A percentile compares a stretch with the other conserved stretches of the same genome.
Conservation (phyloP, 106 monocot species). For the Posidonia australis region DNA sequence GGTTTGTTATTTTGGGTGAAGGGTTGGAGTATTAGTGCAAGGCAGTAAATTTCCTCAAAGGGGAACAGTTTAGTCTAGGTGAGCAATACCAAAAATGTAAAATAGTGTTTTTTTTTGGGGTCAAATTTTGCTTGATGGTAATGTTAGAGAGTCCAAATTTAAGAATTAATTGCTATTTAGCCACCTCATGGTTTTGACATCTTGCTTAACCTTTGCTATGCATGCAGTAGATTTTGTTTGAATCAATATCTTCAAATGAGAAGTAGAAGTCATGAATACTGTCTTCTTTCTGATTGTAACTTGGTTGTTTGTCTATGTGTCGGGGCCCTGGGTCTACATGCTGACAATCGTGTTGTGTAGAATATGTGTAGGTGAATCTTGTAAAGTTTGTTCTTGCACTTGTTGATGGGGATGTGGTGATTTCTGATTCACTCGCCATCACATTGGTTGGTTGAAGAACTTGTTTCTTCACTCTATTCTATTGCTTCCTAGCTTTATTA, state of each 20-base stretch:
- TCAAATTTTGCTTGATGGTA: neutral
- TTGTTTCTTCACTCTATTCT: neutral
- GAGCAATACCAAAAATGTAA: neutral
- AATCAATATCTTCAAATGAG: too few relatives aligned
- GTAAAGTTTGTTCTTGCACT: slow-evolving; percentile 22
- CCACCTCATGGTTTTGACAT: too few relatives aligned
- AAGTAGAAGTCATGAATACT: too few relatives aligned
- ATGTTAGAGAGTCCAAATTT: too few relatives aligned
- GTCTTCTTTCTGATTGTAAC: too few relatives aligned
- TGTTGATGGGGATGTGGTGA: slow-evolving; percentile 12
- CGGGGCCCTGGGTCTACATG: too few relatives aligned
- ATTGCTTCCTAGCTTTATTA: neutral
- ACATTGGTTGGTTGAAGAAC: slow-evolving; percentile 11
- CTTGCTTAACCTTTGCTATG: too few relatives aligned
- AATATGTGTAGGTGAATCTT: slow-evolving; percentile 22
- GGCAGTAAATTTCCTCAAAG: slow-evolving; percentile 63
- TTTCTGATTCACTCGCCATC: slow-evolving; percentile 28
- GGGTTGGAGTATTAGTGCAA: slow-evolving; percentile 78
- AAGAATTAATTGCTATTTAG: too few relatives aligned
- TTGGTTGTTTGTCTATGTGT: too few relatives aligned
- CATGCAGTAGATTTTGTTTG: too few relatives aligned
- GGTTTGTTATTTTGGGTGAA: slow-evolving; percentile 8
- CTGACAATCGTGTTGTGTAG: slow-evolving; percentile 2
- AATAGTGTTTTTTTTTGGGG: too few relatives aligned
- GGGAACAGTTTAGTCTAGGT: slow-evolving; percentile 59